Percentiles rank a stretch among this genome's conserved stretches.
These are phyloP conservation scores for Chaetomiaceae sp. DNA, from an alignment of 2,329 filamentous ascomycete genomes.

Conservation along the genomic window DNA sequence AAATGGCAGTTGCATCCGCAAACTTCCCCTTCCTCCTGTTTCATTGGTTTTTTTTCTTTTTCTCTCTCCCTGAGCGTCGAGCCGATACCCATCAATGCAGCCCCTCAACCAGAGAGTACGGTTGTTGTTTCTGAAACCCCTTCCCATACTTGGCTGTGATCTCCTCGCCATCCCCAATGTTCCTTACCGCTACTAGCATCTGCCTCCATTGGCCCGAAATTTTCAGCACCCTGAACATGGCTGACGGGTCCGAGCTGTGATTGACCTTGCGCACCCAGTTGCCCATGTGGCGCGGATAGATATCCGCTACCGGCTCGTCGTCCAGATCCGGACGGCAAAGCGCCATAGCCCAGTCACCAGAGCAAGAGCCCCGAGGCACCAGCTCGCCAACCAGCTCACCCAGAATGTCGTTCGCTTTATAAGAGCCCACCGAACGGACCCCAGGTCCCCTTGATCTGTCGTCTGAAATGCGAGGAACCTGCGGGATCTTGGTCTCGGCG, in stretches of 20 bases:
- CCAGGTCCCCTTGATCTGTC: slow-evolving; percentile 20
- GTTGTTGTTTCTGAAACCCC: slow-evolving; percentile 18
- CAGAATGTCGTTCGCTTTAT: slow-evolving; percentile 15
- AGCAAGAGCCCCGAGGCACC: slow-evolving; percentile 15
- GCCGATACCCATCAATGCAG: slow-evolving; percentile 16
- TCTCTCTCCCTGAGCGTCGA: no score
- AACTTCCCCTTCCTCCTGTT: no score
- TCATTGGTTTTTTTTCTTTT: no score
- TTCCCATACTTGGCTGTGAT: slow-evolving; percentile 24
- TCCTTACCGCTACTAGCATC: slow-evolving; percentile 20
- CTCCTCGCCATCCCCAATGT: slow-evolving; percentile 24
- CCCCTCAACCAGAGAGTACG: slow-evolving; percentile 22
- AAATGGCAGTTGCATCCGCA: no score
- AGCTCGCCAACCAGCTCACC: slow-evolving; percentile 26
- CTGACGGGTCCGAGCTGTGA: slow-evolving; percentile 15
- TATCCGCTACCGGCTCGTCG: slow-evolving; percentile 22
- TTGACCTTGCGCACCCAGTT: slow-evolving; percentile 27
- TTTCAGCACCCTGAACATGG: slow-evolving; percentile 20
- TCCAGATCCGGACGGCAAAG: slow-evolving; percentile 22
- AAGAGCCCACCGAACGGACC: slow-evolving; percentile 17
- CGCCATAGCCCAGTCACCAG: slow-evolving; percentile 20
- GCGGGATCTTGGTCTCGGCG: slow-evolving; percentile 10
- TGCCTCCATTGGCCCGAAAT: slow-evolving; percentile 22
- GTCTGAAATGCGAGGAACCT: slow-evolving; percentile 20
- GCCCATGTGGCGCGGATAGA: slow-evolving; percentile 22